These are phyloP conservation scores for Glycyrrhiza uralensis DNA, from an alignment of 306 rosid genomes.

Conservation along the genomic window DNA sequence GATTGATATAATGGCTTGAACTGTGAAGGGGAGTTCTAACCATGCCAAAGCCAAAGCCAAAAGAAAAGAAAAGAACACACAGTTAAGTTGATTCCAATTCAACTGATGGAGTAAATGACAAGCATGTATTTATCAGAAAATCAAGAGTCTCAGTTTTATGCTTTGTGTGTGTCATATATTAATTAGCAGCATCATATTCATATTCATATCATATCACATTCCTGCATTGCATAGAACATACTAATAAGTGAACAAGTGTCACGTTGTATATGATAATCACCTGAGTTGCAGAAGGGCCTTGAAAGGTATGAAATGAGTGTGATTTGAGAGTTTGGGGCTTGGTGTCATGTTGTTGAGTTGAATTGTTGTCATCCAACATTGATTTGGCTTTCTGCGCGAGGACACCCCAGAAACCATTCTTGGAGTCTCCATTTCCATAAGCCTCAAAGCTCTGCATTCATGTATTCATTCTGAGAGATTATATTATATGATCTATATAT, in stretches of 20 bases:
- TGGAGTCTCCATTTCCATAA: conserved; percentile 38
- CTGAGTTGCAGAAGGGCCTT: conserved; percentile 41
- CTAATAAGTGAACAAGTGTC: neutral
- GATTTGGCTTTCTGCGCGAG: conserved; percentile 85
- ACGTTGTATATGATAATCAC: conserved; percentile 29
- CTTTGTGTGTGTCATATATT: neutral
- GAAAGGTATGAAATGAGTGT: conserved; percentile 18
- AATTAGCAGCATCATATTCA: neutral
- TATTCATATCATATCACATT: neutral
- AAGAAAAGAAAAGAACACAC: neutral
- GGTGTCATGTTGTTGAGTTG: conserved; percentile 20
- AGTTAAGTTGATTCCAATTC: neutral
- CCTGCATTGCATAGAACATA: neutral
- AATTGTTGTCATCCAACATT: conserved; percentile 68
- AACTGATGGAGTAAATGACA: neutral
- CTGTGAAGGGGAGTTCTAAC: conserved; percentile 26
- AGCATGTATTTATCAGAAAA: neutral
- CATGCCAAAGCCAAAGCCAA: conserved; percentile 20
- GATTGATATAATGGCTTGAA: conserved; percentile 48
- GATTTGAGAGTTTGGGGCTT: conserved; percentile 34
- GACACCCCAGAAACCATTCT: conserved; percentile 86
- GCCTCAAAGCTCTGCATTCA: conserved; percentile 60
- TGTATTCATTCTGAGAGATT: neutral
- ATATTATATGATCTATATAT: neutral
- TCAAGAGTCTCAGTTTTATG: neutral